Base-by-base conservation (phyloP, 768 basidiomycete genomes). In the Boletus rubescentipes region DNA sequence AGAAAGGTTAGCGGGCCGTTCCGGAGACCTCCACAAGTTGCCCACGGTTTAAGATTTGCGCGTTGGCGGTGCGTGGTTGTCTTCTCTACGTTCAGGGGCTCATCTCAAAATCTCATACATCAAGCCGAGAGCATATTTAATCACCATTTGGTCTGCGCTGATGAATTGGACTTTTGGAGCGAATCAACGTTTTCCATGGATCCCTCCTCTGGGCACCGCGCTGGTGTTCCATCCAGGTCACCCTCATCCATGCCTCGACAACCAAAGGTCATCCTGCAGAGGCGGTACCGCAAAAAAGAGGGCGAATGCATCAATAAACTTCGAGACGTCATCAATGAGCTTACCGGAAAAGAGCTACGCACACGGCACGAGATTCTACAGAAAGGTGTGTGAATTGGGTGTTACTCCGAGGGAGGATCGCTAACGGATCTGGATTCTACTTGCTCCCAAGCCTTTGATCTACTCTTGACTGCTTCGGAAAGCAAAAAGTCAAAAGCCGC, bases 281-380 rank as follows among this genome's bases (percentile, higher is more conserved):
- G 53, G 26, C 57, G 38, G 21, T 68, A 67, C 23, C 61, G 67
- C 23, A 50, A 46, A 21, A 61, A 59, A 37, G 67, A 68, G 35
- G 39, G 53, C 10, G 60, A 69, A 29, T 54, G 50, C 20, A 63
- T 68, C 48, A 46, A 49, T n/a, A 21, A 23, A 4, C 67, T 68
- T 29, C 61, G 63, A 15, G 41, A 38, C 3, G 45, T 52, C 45
- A 60, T 69, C 42, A 46, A 32, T 4, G 49, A 64, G 1, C 57
- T 67, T 14, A 65, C 61, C 0, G 57, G 59, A 1, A 50, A 56
- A 23, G 57, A 49, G 18, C 48, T 35, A 0, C 55, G 48, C 9
- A 65, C 57, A 2, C 60, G 68, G 10, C 49, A 65, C 5, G 67
- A 69, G 15, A 57, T 54, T 30, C 49, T 69, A 9, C 57, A 20